Base-by-base conservation (phyloP, 305 asterid genomes). In the Stenogyne calaminthoides region DNA sequence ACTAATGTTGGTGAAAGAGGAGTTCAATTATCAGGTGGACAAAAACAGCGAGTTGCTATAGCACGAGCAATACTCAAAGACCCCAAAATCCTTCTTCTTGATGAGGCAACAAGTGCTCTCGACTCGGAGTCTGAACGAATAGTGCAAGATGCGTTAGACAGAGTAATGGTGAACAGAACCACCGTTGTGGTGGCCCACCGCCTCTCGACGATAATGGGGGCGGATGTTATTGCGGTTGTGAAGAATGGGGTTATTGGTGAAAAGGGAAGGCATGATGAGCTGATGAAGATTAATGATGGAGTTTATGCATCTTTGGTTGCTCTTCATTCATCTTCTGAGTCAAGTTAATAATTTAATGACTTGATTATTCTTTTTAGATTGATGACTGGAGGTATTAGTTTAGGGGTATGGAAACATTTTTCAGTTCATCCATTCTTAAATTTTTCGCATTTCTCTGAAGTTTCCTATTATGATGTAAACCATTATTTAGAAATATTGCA, bases 1-100 rank as follows among this genome's bases (percentile, higher is more conserved):
- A 84, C 91, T 1, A 80, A 56, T 3, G 89, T 84, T 4, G 91
- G 91, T 7, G 91, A 82, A 69, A 69, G 88, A 62, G 91, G 91
- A 54, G 71, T 81, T 9, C 90, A 86, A 51, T 39, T 86, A 56
- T 86, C 90, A 0, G 88, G 90, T 2, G 90, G 90, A n/a, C 90
- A 86, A 61, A 86, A 83, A 54, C 90, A 83, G 8, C 57, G 86
- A 18, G 76, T 83, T 1, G 90, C 90, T 56, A 77, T 86, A 0
- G 86, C 88, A 3, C 63, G 90, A 34, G 88, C 88, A 1, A 86
- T 86, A 14, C 56, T 86, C 2, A 86, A 83, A 58, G 81, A 81
- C 22, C 90, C 90, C 0, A 79, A 69, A 37, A 83, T 85, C 57
- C 86, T 85, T 1, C 80, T 85, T 10, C 86, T 85, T 0, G 90